Evolutionary conservation across 1,284 basidiomycete genomes (phyloP), one percentile per base, ranked within the genome.

Genomic region (Trichosporon sp.): DNA sequence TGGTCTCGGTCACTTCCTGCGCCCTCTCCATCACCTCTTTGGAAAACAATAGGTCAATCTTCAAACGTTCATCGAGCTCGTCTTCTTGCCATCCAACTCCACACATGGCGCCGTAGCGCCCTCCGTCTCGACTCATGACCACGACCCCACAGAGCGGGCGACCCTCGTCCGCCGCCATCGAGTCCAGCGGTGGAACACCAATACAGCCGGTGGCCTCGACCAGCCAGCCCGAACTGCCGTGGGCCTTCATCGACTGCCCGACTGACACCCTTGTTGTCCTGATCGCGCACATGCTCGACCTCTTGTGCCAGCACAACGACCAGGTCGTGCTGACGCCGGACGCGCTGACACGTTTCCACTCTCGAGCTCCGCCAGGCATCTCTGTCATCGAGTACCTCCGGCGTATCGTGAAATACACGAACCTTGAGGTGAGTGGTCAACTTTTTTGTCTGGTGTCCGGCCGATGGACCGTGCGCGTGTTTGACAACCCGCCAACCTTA

Each of bases 211-310:
- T 31, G 14, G 32, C 59, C 8, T n/a, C 59, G 6, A 35, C 59
- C 2, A 19, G 32, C 14, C 59, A 63, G 32, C 59, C 37, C 11
- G 76, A 79, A 56, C 70, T 85, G 12, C 84, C 84, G 8, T 84
- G 83, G 82, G 83, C 83, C 7, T 85, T 85, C 72, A 84, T 83
- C 85, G 88, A 92, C 81, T 90, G 90, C 76, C 87, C 90, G 75
- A 88, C 92, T 81, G 92, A 96, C 79, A 87, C 89, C 79, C 89
- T 97, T 78, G 90, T 92, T 75, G 86, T 91, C 71, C 91, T 97
- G 76, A 94, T 96, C 84, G 93, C 93, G 75, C 92, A 96, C 83
- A 97, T 97, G 94, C 89, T 97, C 77, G 89, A 94, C 80, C 90
- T 94, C 74, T 86, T 98, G 76, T 94, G 95, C 84, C 87, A 88